These are phyloP conservation scores for Xylariaceae sp. DNA, from an alignment of 2,329 filamentous ascomycete genomes.

Conservation along the genomic window DNA sequence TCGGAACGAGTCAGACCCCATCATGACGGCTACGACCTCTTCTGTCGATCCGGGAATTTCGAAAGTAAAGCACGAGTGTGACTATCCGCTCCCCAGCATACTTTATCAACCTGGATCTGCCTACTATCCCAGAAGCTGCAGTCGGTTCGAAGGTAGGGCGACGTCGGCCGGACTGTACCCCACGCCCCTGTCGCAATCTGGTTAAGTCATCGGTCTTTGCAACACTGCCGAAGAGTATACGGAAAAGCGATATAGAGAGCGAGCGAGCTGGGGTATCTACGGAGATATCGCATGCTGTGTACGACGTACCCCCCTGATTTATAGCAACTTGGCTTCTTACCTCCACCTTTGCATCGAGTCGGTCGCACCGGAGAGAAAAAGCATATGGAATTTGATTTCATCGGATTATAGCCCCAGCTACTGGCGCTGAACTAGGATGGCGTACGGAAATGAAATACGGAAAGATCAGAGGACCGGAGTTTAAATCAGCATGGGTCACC, in stretches of 20 bases:
- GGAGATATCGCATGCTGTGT: slow-evolving; percentile 14
- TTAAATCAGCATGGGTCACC: slow-evolving; percentile 20
- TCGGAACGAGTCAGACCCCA: slow-evolving; percentile 30
- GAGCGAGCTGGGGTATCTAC: slow-evolving; percentile 3
- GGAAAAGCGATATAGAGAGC: neutral
- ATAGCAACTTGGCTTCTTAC: slow-evolving; percentile 13
- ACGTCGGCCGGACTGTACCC: slow-evolving; percentile 51
- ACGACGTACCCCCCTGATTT: slow-evolving; percentile 15
- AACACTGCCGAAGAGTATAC: slow-evolving; percentile 3
- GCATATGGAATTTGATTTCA: slow-evolving; percentile 26
- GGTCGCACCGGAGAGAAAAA: slow-evolving; percentile 26
- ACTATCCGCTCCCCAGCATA: slow-evolving; percentile 43
- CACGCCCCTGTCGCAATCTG: slow-evolving; percentile 45
- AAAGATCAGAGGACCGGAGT: slow-evolving; percentile 19
- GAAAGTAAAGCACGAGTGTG: slow-evolving; percentile 49
- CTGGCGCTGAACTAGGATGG: slow-evolving; percentile 21
- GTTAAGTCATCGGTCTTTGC: slow-evolving; percentile 23
- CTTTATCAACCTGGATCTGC: slow-evolving; percentile 42
- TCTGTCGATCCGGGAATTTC: slow-evolving; percentile 30
- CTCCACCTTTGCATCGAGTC: slow-evolving; percentile 23
- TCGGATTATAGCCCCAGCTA: slow-evolving; percentile 14
- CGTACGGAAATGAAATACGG: slow-evolving; percentile 24
- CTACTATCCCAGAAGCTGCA: slow-evolving; percentile 40
- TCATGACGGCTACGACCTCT: slow-evolving; percentile 31
- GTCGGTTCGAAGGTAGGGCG: slow-evolving; percentile 49